Percentiles rank a stretch among this genome's conserved stretches.
Evolutionary conservation across 2,329 filamentous ascomycete species (phyloP).

Genomic region (Claviceps spartinae): DNA sequence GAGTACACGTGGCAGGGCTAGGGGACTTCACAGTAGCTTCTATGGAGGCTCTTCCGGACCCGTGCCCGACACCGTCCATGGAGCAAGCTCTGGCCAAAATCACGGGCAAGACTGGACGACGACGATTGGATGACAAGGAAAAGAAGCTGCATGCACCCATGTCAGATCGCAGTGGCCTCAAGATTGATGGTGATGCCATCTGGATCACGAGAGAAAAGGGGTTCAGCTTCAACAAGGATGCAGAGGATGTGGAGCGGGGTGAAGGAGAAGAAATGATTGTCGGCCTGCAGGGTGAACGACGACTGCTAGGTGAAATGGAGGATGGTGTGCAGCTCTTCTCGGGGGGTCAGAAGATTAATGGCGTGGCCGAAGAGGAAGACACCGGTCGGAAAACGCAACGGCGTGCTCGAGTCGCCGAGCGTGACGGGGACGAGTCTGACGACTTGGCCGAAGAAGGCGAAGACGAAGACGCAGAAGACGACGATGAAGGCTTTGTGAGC

Average conservation of each 20-base stretch:
- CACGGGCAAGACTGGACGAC: constrained; percentile 66
- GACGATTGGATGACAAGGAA: constrained; percentile 86
- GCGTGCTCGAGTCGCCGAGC: constrained; percentile 42
- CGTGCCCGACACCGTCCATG: constrained; percentile 86
- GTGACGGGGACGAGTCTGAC: constrained; percentile 47
- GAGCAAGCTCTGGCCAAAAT: constrained; percentile 76
- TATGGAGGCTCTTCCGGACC: constrained; percentile 82
- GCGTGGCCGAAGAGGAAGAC: constrained; percentile 39
- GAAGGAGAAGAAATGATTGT: constrained; percentile 92
- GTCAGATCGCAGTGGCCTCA: constrained; percentile 90
- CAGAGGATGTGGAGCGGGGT: constrained; percentile 62
- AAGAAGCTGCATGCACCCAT: constrained; percentile 94
- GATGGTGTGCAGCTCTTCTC: constrained; percentile 77
- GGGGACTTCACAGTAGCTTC: constrained; percentile 74
- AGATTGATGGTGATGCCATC: constrained; percentile 94
- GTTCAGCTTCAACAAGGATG: constrained; percentile 60
- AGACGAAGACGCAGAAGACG: constrained; percentile 6
- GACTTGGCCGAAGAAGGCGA: constrained; percentile 25
- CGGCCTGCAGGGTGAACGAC: constrained; percentile 69
- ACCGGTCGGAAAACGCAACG: constrained; percentile 47
- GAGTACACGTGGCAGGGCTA: constrained; percentile 83
- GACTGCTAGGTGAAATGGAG: constrained; percentile 68
- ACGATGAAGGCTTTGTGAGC: constrained; percentile 37
- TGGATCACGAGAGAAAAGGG: constrained; percentile 65
- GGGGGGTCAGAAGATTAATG: constrained; percentile 55